Conservation (phyloP, 208 protist species). For the Lotmaria passim region DNA sequence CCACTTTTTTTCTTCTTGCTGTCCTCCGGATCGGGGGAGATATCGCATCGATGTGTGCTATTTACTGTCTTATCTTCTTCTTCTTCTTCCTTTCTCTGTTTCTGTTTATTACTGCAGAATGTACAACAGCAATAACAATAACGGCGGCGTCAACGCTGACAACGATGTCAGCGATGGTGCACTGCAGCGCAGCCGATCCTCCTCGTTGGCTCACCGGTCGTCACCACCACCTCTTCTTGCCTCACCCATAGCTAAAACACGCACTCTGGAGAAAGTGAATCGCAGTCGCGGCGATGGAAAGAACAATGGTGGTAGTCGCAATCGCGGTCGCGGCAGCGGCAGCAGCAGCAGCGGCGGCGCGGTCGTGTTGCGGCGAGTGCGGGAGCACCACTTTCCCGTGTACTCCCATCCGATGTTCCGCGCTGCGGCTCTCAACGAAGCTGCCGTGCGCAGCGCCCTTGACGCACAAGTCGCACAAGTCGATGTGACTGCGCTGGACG, state of each 20-base stretch:
- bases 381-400: conserved; percentile 63
- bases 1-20: background rate
- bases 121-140: background rate
- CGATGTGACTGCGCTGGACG: conserved; percentile 26
- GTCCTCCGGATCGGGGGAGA: too few species aligned
- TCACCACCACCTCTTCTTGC: background rate
- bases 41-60: too few species aligned
- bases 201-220: background rate
- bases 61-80: background rate
- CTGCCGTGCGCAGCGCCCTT: conserved; percentile 15
- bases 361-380: conserved; percentile 26
- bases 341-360: background rate
- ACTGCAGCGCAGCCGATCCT: background rate
- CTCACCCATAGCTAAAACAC: background rate
- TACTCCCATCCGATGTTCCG: conserved; percentile 78
- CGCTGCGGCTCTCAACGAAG: conserved; percentile 17
- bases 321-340: background rate
- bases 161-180: too few species aligned
- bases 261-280: background rate
- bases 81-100: background rate
- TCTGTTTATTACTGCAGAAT: background rate
- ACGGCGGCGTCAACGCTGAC: too few species aligned
- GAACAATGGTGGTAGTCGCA: too few species aligned
- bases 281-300: too few species aligned
- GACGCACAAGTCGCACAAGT: conserved; percentile 7